Evolutionary conservation across 805 yeast genomes (phyloP), one percentile per base, ranked within the genome.

Genomic region (Candida easanensis): DNA sequence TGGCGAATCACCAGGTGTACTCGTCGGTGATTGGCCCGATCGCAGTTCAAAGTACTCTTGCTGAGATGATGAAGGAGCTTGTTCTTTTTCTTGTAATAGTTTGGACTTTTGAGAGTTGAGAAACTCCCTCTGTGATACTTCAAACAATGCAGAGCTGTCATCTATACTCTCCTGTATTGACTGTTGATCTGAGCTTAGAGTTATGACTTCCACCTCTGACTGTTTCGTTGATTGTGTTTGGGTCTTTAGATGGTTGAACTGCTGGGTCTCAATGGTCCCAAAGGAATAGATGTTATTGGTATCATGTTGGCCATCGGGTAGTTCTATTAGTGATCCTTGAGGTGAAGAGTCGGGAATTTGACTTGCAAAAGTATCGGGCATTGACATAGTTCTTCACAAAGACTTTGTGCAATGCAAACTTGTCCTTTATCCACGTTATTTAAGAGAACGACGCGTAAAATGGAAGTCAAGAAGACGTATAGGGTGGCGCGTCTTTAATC

Each of bases 261-360:
- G 21, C 9, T 35, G 39, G 3, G 41, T 33, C 3, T 38, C 46
- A 2, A 34, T 9, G 9, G 25, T 10, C 19, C 32, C 30, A 10
- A 23, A 23, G 3, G 49, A 36, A 28, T 41, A 38, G 15, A 36
- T 14, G 20, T 32, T 41, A 15, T 35, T 26, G 1, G 38, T 33
- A 9, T 39, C 41, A 32, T 41, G 37, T 14, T 42, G 46, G 3
- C 46, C 44, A 23, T 52, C 56, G 19, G 47, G 32, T 15, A 51
- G 30, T 8, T 42, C 55, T 3, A 51, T 47, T 5, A 42, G 27
- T 4, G 54, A 46, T 7, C 50, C 57, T 28, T 45, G 51, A 18
- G 57, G 57, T 4, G 51, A 45, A 5, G 55, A 53, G 27, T 39
- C 46, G n/a, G 47, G 45, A 6, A 44, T 16, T 21, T 48, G 47